These are phyloP conservation scores for Penicillium canariense DNA, from an alignment of 495 filamentous ascomycete genomes.

Conservation along the genomic window DNA sequence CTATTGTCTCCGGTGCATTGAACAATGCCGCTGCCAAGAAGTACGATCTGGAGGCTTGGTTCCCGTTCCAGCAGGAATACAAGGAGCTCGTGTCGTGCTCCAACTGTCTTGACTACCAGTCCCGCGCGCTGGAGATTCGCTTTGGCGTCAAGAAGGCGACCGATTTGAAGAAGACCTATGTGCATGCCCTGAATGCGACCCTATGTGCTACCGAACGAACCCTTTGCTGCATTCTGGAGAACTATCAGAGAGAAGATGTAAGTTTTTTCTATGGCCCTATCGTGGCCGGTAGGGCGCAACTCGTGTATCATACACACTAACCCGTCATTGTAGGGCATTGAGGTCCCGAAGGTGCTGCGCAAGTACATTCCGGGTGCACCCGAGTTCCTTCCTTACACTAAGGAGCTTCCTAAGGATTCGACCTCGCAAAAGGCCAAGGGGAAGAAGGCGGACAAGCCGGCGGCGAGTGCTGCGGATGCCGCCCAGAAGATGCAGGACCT, in stretches of 20 bases:
- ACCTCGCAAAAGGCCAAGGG: conserved; percentile 61
- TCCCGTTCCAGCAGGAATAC: conserved; percentile 94
- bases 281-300: neutral
- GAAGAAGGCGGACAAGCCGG: conserved; percentile 34
- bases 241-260: conserved; percentile 88
- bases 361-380: conserved; percentile 91
- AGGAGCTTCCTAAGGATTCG: conserved; percentile 73
- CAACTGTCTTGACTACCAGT: conserved; percentile 96
- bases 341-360: conserved; percentile 79
- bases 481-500: conserved; percentile 42
- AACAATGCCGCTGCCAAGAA: conserved; percentile 96
- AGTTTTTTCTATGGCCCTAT: conserved; percentile 20
- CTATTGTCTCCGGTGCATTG: conserved; percentile 91
- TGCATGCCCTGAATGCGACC: conserved; percentile 89
- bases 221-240: conserved; percentile 92
- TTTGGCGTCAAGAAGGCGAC: conserved; percentile 77
- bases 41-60: conserved; percentile 95
- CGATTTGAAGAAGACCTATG: conserved; percentile 84
- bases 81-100: conserved; percentile 95
- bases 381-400: conserved; percentile 83
- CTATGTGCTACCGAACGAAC: conserved; percentile 91
- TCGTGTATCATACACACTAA: conserved; percentile 3
- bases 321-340: conserved; percentile 59
- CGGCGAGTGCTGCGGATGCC: conserved; percentile 27
- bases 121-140: conserved; percentile 80